Conservation (phyloP, 2,329 filamentous ascomycete genomes). For the Epicoccum nigrum region DNA sequence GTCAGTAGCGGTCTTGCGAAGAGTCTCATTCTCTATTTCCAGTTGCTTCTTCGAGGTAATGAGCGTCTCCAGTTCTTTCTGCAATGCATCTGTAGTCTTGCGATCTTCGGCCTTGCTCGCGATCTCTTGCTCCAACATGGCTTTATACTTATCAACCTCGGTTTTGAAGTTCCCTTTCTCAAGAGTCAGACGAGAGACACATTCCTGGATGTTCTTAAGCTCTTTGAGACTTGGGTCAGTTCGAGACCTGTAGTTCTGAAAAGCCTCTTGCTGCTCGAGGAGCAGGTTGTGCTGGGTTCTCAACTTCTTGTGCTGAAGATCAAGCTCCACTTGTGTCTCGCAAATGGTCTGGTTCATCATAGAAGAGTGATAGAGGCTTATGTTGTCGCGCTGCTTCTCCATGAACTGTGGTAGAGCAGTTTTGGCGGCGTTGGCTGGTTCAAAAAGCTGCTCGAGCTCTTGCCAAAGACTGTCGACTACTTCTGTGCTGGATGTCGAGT, state of each 20-base stretch:
- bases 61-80: slow-evolving; percentile 26
- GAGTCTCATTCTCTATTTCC: slow-evolving; percentile 20
- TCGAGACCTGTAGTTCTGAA: slow-evolving; percentile 29
- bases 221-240: slow-evolving; percentile 29
- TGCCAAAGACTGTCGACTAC: slow-evolving; percentile 30
- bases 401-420: slow-evolving; percentile 31
- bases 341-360: slow-evolving; percentile 32
- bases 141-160: slow-evolving; percentile 30
- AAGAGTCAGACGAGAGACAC: slow-evolving; percentile 35
- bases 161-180: slow-evolving; percentile 36
- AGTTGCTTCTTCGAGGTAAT: slow-evolving; percentile 25
- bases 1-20: slow-evolving; percentile 22
- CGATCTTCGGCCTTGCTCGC: slow-evolving; percentile 14
- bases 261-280: slow-evolving; percentile 38
- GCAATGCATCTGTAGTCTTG: slow-evolving; percentile 15
- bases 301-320: slow-evolving; percentile 37
- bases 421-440: slow-evolving; percentile 25
- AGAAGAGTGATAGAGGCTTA: slow-evolving; percentile 31
- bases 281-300: slow-evolving; percentile 36
- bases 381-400: slow-evolving; percentile 38
- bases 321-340: slow-evolving; percentile 33
- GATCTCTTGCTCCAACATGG: slow-evolving; percentile 22
- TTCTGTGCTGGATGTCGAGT: slow-evolving; percentile 22
- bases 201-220: slow-evolving; percentile 29
- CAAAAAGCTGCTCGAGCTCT: slow-evolving; percentile 36